Base-by-base conservation (phyloP, 2,329 filamentous ascomycete species). In the Thelonectria rubi region DNA sequence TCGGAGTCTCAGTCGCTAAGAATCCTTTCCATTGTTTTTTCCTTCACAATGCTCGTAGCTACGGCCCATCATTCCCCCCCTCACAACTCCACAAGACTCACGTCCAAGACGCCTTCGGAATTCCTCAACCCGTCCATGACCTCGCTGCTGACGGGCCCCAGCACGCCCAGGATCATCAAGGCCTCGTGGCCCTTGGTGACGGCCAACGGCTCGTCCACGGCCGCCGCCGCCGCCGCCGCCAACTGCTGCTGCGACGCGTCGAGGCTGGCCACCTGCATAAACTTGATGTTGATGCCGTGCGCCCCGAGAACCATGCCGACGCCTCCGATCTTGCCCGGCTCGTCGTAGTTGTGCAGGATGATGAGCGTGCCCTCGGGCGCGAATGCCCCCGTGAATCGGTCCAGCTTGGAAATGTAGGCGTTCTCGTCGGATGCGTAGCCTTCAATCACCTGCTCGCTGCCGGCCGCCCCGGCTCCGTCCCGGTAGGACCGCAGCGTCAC, bases 291-390 rank as follows among this genome's bases (percentile, higher is more conserved):
- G 54, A 95, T 87, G 0, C 86, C 87, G 39, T 90, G 85, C 39
- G 82, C 82, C 0, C 91, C 92, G 24, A 94, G 78, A 53, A 88
- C 82, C 60, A 83, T 88, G 1, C 92, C 92, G 3, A 95, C 91
- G 39, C 88, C 87, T 2, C 92, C 92, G 73, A 95, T 94, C 81
- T 93, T 94, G 11, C 92, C 92, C 0, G 91, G 91, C 65, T 88
- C 84, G 72, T 95, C 91, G 70, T 91, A 93, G 78, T 94, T 94
- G 72, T 92, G 86, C 69, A 92, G 85, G 61, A 94, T 89, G n/a
- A 94, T 80, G 60, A 94, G 75, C 0, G 87, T 92, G 0, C 91
- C 91, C 61, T 90, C 85, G 0, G 91, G 91, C 11, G 86, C 82
- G 66, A 95, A 94, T 5, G 86, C 87, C 0, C 90, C 90, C 40